A percentile compares a stretch with the other conserved stretches of the same genome.
Conservation (phyloP, 768 basidiomycete genomes). For the Podaxis rugospora region DNA sequence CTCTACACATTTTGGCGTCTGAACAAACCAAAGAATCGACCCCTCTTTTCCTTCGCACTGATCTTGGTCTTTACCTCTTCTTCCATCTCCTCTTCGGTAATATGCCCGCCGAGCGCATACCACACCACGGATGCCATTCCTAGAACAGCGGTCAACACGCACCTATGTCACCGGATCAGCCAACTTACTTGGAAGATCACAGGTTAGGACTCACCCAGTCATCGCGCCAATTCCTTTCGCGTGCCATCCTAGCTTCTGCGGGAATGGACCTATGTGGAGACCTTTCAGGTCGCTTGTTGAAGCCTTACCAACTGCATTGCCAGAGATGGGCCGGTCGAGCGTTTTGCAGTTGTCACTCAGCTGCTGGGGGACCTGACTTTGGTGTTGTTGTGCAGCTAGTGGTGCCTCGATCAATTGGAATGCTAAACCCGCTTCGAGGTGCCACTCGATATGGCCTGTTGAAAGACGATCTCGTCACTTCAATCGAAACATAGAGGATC, state of each 20-base stretch:
- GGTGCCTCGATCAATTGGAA: slow-evolving; percentile 84
- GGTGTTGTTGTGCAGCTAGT: slow-evolving; percentile 54
- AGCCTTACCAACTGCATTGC: slow-evolving; percentile 85
- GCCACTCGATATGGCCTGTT: slow-evolving; percentile 83
- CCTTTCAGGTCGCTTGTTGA: slow-evolving; percentile 68
- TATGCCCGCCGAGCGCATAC: slow-evolving; percentile 74
- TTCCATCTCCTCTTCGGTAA: slow-evolving; percentile 81
- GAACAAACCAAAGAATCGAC: slow-evolving; percentile 36
- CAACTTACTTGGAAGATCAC: slow-evolving; percentile 14
- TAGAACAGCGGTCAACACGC: slow-evolving; percentile 76
- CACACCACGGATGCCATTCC: slow-evolving; percentile 83
- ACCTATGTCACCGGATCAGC: slow-evolving; percentile 35
- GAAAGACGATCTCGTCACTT: neutral
- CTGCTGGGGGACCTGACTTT: slow-evolving; percentile 45
- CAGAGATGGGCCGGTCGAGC: slow-evolving; percentile 53
- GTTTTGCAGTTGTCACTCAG: slow-evolving; percentile 72
- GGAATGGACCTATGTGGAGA: slow-evolving; percentile 64
- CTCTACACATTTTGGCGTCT: neutral
- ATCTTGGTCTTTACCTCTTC: slow-evolving; percentile 54
- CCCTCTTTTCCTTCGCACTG: slow-evolving; percentile 51
- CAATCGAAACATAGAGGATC: neutral
- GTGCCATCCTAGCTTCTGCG: slow-evolving; percentile 68
- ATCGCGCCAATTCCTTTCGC: slow-evolving; percentile 72
- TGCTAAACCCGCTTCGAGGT: slow-evolving; percentile 80
- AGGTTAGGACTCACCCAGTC: slow-evolving; percentile 46